A percentile compares a stretch with the other conserved stretches of the same genome.
phyloP scores from a whole-genome alignment of 176 grass and related monocot genomes.

The Sorghum bicolor region Sorghum_bicolor_NCBIv3 NC_012877.2:15936501-15937000 shows the following conservation, averaged over 20 bases:
- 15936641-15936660: neutral
- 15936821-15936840: neutral
- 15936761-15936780: too few relatives aligned
- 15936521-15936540: conserved; percentile 19
- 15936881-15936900: neutral
- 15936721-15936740: conserved; percentile 12
- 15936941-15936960: too few relatives aligned
- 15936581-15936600: conserved; percentile 24
- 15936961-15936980: too few relatives aligned
- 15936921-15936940: too few relatives aligned
- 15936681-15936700: conserved; percentile 31
- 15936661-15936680: conserved; percentile 26
- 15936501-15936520: neutral
- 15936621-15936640: neutral
- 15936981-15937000: too few relatives aligned
- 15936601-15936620: neutral
- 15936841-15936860: neutral
- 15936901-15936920: too few relatives aligned
- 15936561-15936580: conserved; percentile 4
- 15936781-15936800: conserved; percentile 19
- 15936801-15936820: conserved; percentile 21
- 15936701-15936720: conserved; percentile 29
- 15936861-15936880: neutral
- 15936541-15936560: conserved; percentile 5
- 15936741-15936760: neutral